Percentiles rank a stretch among this genome's conserved stretches.
These are phyloP conservation scores for Naganishia onofrii DNA, from an alignment of 768 basidiomycete species.

Conservation along the genomic window DNA sequence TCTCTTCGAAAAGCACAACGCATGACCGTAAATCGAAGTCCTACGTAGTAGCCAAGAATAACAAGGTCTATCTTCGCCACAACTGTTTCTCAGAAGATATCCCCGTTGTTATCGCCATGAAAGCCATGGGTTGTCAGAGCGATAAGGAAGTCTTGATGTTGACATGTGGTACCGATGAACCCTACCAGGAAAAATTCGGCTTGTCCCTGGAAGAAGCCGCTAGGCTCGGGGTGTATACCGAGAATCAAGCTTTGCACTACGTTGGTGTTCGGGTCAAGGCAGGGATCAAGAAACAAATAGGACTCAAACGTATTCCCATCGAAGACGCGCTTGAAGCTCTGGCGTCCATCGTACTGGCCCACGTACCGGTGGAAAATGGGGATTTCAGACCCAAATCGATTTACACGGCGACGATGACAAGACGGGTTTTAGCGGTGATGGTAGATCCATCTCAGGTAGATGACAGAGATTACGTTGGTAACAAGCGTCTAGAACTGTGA, in stretches of 20 bases:
- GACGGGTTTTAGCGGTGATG: slow-evolving; percentile 93
- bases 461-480: slow-evolving; percentile 97
- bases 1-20: slow-evolving; percentile 53
- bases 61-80: slow-evolving; percentile 91
- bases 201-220: slow-evolving; percentile 87
- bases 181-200: slow-evolving; percentile 80
- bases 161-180: slow-evolving; percentile 85
- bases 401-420: slow-evolving; percentile 95
- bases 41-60: slow-evolving; percentile 91
- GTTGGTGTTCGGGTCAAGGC: slow-evolving; percentile 86
- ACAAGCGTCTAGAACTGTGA: slow-evolving; percentile 95
- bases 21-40: slow-evolving; percentile 83
- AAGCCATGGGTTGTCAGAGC: slow-evolving; percentile 91
- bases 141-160: slow-evolving; percentile 96
- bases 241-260: slow-evolving; percentile 90
- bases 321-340: slow-evolving; percentile 95
- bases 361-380: slow-evolving; percentile 83
- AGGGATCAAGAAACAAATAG: slow-evolving; percentile 59
- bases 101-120: slow-evolving; percentile 91
- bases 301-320: slow-evolving; percentile 62
- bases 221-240: slow-evolving; percentile 66
- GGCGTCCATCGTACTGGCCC: slow-evolving; percentile 95
- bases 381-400: slow-evolving; percentile 92
- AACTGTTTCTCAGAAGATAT: slow-evolving; percentile 97
- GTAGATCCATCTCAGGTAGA: slow-evolving; percentile 96